A percentile compares a stretch with the other conserved stretches of the same genome.
phyloP scores from a whole-genome alignment of 768 basidiomycete genomes.

The Mycena galopus region DNA sequence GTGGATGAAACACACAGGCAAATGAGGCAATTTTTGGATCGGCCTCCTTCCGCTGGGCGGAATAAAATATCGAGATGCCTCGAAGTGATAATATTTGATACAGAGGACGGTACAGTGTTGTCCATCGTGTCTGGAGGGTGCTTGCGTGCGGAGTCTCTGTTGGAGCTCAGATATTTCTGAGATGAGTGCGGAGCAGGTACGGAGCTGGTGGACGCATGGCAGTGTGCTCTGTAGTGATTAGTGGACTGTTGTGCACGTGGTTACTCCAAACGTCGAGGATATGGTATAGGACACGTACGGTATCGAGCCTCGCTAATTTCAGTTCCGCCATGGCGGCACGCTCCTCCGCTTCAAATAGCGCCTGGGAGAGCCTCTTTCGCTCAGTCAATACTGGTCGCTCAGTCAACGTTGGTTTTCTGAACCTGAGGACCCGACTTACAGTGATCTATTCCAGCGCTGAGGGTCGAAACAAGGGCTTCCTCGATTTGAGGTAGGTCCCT shows the following conservation, averaged over 20 bases:
- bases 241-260: neutral
- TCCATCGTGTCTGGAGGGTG: neutral
- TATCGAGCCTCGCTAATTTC: neutral
- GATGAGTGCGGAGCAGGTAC: neutral
- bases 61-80: constrained; percentile 18
- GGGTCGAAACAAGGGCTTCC: constrained; percentile 3
- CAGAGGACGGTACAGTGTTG: neutral
- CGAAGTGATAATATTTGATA: neutral
- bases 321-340: constrained; percentile 10
- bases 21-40: constrained; percentile 9
- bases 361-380: neutral
- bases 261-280: neutral
- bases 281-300: neutral
- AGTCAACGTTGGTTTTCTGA: neutral
- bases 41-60: neutral
- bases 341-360: constrained; percentile 3
- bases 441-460: constrained; percentile 12
- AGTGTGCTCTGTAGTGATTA: neutral
- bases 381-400: constrained; percentile 1
- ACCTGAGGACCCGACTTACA: neutral
- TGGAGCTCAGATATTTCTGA: too few species aligned
- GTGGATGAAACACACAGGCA: constrained; percentile 17
- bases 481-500: neutral
- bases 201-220: neutral
- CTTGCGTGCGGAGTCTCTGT: neutral